Evolutionary conservation across 257 asterid genomes (phyloP), one percentile per base, ranked within the genome.

Genomic region (Plantago ovata): DNA sequence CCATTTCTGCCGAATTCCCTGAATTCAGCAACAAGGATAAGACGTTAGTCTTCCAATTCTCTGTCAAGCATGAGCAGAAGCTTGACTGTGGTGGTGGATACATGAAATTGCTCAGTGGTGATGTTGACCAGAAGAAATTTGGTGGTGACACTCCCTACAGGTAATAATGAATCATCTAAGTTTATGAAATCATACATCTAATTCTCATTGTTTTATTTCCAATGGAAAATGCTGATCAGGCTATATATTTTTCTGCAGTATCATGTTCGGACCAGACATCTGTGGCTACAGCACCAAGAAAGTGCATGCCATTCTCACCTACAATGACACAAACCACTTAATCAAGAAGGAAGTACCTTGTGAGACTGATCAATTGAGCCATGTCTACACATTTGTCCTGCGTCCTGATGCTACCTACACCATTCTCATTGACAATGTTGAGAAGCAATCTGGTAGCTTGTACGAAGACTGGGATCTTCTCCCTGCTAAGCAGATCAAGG

Each of bases 21-120:
- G 97, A 93, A 77, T 76, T 93, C 64, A 93, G 94, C 82, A 93
- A 93, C 78, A 89, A 89, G 81, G 99, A 84, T 7, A 82, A 81
- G 52, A 84, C 90, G 65, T 60, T 93, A 47, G 95, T 93, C 28
- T 93, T 93, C 69, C 99, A 93, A 65, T 93, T 89, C 66, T 79
- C 95, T 2, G 96, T 93, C 69, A 93, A 93, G 85, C 99, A 93
- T 61, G 99, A 93, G 70, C 99, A 93, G 72, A 93, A 93, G 80
- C 96, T 93, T 57, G 99, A 93, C 79, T 93, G 99, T 69, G 99
- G 97, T 64, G 98, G 98, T 77, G 98, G 98, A 61, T 93, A 93
- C 84, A 88, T 93, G 98, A 93, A 93, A 67, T 71, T 93, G 71
- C 82, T 93, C 44, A 84, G 94, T 66, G 94, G 95, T 46, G 97